Percentiles rank a stretch among this genome's conserved stretches.
Evolutionary conservation across 208 protist genomes (phyloP).

Genomic region (Trypanosoma melophagium): DNA sequence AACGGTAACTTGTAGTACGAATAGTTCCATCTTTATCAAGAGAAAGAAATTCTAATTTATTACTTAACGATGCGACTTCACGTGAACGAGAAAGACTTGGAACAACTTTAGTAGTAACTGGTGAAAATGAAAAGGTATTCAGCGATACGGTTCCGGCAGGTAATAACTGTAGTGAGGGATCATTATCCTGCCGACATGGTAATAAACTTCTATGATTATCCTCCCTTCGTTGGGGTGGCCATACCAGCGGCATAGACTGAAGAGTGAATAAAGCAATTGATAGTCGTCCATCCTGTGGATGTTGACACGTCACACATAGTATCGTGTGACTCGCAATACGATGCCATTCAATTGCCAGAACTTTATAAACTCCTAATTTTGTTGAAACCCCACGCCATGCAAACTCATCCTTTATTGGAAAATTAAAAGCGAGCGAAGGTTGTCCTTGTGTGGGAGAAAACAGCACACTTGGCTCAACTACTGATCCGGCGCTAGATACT

Average conservation of each 20-base stretch:
- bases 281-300: slow-evolving; percentile 34
- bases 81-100: slow-evolving; percentile 46
- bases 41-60: slow-evolving; percentile 70
- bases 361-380: slow-evolving; percentile 49
- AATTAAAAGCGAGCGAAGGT: slow-evolving; percentile 22
- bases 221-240: slow-evolving; percentile 24
- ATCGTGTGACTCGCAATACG: slow-evolving; percentile 59
- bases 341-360: slow-evolving; percentile 64
- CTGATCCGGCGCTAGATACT: background rate
- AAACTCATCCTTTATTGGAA: slow-evolving; percentile 33
- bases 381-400: slow-evolving; percentile 53
- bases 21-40: slow-evolving; percentile 75
- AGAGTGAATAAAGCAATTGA: slow-evolving; percentile 70
- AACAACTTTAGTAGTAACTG: slow-evolving; percentile 46
- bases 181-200: background rate
- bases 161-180: slow-evolving; percentile 22
- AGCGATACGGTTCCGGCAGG: slow-evolving; percentile 21
- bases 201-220: background rate
- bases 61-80: slow-evolving; percentile 37
- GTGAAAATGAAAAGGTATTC: slow-evolving; percentile 14
- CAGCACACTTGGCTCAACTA: slow-evolving; percentile 7
- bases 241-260: slow-evolving; percentile 39
- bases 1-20: slow-evolving; percentile 59
- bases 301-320: slow-evolving; percentile 69
- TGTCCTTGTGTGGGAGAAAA: slow-evolving; percentile 17